phyloP scores from a whole-genome alignment of 2,329 filamentous ascomycete genomes.

The Botrytis tulipae region DNA sequence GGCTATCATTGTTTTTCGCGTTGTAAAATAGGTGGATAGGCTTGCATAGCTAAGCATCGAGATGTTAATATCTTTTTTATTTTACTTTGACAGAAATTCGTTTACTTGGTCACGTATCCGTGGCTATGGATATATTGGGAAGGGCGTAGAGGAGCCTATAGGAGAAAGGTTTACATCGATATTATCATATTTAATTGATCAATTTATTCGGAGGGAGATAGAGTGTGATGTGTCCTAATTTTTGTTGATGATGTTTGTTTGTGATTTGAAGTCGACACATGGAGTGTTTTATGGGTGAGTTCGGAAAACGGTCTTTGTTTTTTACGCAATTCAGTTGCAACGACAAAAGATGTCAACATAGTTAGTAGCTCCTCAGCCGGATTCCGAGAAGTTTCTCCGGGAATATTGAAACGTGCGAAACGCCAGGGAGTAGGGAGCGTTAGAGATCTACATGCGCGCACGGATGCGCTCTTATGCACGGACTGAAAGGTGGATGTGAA shows the following conservation, averaged over 20 bases:
- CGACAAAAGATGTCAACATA: background rate
- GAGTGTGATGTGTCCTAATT: background rate
- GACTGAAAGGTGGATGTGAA: background rate
- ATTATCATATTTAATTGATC: conserved; percentile 21
- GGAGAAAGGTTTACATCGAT: conserved; percentile 3
- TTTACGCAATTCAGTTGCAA: background rate
- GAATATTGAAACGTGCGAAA: background rate
- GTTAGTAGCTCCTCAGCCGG: background rate
- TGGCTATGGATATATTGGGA: conserved; percentile 1
- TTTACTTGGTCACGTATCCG: conserved; percentile 1
- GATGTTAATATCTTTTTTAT: conserved; percentile 30
- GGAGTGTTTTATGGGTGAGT: background rate
- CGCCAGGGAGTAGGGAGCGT: background rate
- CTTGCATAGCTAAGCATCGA: conserved; percentile 32
- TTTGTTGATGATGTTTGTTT: background rate
- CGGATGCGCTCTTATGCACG: background rate
- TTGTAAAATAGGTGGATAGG: conserved; percentile 35
- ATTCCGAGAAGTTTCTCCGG: background rate
- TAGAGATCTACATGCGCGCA: background rate
- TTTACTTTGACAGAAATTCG: conserved; percentile 3
- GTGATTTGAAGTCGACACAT: background rate
- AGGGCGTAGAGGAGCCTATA: background rate
- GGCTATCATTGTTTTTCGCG: conserved; percentile 27
- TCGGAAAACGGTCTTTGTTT: background rate
- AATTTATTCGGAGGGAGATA: background rate